Conservation (phyloP, 768 basidiomycete genomes). For the Lactarius vividus region DNA sequence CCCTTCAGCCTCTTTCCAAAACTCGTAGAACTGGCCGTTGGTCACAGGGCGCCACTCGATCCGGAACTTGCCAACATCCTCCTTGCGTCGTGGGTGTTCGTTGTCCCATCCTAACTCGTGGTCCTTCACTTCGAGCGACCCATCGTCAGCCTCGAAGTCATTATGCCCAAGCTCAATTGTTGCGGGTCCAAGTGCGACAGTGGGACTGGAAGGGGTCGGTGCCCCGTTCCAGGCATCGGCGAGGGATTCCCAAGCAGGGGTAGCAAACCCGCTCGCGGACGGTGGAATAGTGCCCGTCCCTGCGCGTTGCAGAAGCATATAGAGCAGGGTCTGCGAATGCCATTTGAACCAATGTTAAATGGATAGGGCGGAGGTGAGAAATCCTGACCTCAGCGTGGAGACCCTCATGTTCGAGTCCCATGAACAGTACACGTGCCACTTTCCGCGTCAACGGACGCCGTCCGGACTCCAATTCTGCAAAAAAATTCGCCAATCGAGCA, state of each 20-base stretch:
- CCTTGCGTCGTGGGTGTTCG: slow-evolving; percentile 67
- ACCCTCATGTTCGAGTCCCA: slow-evolving; percentile 90
- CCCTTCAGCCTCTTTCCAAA: slow-evolving; percentile 50
- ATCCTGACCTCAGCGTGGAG: slow-evolving; percentile 70
- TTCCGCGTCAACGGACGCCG: slow-evolving; percentile 54
- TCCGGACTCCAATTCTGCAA: slow-evolving; percentile 62
- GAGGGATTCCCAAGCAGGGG: slow-evolving; percentile 70
- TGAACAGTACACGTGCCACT: slow-evolving; percentile 77
- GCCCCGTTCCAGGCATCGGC: slow-evolving; percentile 47
- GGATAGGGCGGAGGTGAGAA: not conserved
- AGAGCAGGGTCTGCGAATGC: slow-evolving; percentile 66
- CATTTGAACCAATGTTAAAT: not conserved
- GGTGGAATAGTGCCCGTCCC: slow-evolving; percentile 80
- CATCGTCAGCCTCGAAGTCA: slow-evolving; percentile 74
- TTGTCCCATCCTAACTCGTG: slow-evolving; percentile 96
- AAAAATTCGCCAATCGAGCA: slow-evolving; percentile 65
- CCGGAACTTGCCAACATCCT: slow-evolving; percentile 64
- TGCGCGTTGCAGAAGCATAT: slow-evolving; percentile 87
- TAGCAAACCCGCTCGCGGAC: slow-evolving; percentile 63
- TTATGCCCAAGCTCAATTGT: slow-evolving; percentile 73
- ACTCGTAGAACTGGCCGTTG: slow-evolving; percentile 81
- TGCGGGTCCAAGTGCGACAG: slow-evolving; percentile 57
- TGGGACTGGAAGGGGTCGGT: slow-evolving; percentile 42
- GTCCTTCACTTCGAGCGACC: slow-evolving; percentile 33
- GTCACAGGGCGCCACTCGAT: slow-evolving; percentile 86